A percentile compares a stretch with the other conserved stretches of the same genome.
Conservation (phyloP, 495 filamentous ascomycete genomes). For the Parachaetomium inaequale region DNA sequence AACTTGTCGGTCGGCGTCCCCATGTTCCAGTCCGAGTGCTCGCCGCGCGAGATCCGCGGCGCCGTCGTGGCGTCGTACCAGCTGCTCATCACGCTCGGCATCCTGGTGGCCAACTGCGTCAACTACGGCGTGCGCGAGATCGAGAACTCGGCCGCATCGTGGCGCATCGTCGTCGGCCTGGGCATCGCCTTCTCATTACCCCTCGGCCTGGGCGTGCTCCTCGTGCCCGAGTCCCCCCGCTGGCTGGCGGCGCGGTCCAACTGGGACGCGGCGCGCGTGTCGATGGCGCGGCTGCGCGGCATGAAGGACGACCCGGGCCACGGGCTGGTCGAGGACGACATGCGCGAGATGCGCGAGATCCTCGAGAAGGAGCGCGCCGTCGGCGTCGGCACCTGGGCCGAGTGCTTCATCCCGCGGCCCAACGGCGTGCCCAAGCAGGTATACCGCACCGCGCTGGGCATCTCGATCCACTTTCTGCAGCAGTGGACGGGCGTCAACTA, state of each 20-base stretch:
- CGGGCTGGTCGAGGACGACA: slow-evolving; percentile 58
- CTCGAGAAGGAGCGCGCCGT: slow-evolving; percentile 53
- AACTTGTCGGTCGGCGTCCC: slow-evolving; percentile 60
- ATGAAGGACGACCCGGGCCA: slow-evolving; percentile 53
- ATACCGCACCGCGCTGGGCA: slow-evolving; percentile 65
- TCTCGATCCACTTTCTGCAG: slow-evolving; percentile 65
- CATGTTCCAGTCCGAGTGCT: slow-evolving; percentile 56
- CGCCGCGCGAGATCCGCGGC: slow-evolving; percentile 59
- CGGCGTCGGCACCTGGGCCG: slow-evolving; percentile 51
- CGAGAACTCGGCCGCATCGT: slow-evolving; percentile 48
- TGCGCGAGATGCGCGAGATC: slow-evolving; percentile 63
- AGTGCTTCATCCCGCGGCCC: slow-evolving; percentile 52
- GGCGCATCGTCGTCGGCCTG: slow-evolving; percentile 70
- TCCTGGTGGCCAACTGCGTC: slow-evolving; percentile 68
- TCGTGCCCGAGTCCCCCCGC: slow-evolving; percentile 62
- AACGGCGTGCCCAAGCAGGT: slow-evolving; percentile 55
- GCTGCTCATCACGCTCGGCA: slow-evolving; percentile 73
- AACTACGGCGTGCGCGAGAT: slow-evolving; percentile 55
- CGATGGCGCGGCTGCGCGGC: slow-evolving; percentile 65
- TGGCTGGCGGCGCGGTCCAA: slow-evolving; percentile 54
- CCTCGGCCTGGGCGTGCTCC: slow-evolving; percentile 58
- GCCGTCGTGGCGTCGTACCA: slow-evolving; percentile 62
- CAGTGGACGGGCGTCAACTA: slow-evolving; percentile 60
- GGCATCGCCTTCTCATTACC: slow-evolving; percentile 63
- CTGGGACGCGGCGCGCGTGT: slow-evolving; percentile 54